Percentiles rank a stretch among this genome's conserved stretches.
These are phyloP conservation scores for Neurospora intermedia DNA, from an alignment of 495 filamentous ascomycete genomes.

Conservation along the genomic window DNA sequence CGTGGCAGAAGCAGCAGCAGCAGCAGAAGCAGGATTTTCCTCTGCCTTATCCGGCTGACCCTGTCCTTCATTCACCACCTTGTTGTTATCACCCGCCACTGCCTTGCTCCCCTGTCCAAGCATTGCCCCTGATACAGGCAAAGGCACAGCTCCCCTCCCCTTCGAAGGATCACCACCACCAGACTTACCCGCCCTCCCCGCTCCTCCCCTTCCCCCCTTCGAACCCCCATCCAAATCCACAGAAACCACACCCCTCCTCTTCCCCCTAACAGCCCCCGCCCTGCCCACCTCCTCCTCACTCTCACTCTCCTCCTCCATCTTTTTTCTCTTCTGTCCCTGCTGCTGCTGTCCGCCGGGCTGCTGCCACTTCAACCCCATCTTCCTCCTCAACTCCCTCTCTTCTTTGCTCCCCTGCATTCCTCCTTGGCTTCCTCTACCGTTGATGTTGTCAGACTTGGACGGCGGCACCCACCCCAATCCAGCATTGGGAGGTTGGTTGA, in stretches of 20 bases:
- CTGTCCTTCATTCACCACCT: background rate
- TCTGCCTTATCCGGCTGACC: background rate
- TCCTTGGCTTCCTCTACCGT: background rate
- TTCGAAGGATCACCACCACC: background rate
- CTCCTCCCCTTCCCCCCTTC: background rate
- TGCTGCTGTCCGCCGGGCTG: constrained; percentile 6
- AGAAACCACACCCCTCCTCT: constrained; percentile 10
- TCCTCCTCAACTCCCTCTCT: constrained; percentile 17
- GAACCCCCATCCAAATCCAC: background rate
- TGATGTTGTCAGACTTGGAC: background rate
- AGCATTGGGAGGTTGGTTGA: constrained; percentile 23
- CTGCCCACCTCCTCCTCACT: constrained; percentile 55
- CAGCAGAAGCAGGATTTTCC: background rate
- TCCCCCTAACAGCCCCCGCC: constrained; percentile 40
- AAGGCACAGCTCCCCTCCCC: background rate
- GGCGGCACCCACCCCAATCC: constrained; percentile 21
- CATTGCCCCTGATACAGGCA: background rate
- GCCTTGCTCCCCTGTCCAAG: background rate
- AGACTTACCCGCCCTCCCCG: background rate
- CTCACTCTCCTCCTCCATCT: constrained; percentile 31
- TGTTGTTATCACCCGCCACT: background rate
- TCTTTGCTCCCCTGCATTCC: constrained; percentile 6
- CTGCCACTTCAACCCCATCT: constrained; percentile 21
- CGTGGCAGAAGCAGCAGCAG: background rate
- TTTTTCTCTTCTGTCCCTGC: constrained; percentile 8